Conservation (phyloP, 2,329 filamentous ascomycete species). For the Nannizziopsis barbatae region DNA sequence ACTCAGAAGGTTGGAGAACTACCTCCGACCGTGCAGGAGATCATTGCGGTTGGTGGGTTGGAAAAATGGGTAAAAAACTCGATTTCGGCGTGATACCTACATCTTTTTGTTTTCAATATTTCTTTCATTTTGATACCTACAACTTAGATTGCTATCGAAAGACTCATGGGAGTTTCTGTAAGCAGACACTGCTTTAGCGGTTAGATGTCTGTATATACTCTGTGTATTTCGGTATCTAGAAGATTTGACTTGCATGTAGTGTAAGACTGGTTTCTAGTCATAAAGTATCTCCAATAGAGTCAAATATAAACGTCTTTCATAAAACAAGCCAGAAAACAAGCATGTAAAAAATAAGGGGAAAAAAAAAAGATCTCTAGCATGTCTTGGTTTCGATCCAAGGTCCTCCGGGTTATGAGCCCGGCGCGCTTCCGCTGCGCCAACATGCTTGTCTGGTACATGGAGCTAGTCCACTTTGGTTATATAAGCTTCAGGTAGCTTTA, state of each 20-base stretch:
- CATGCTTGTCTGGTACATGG: slow-evolving; percentile 15
- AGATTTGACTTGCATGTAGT: too few species aligned
- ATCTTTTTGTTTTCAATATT: background rate
- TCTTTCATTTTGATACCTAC: too few species aligned
- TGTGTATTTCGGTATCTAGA: too few species aligned
- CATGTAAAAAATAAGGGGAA: background rate
- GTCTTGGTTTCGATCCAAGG: slow-evolving; percentile 20
- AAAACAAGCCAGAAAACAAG: background rate
- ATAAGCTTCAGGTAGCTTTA: too few species aligned
- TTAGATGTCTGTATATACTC: too few species aligned
- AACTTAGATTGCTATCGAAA: too few species aligned
- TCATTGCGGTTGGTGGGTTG: slow-evolving; percentile 64
- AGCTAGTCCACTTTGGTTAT: background rate
- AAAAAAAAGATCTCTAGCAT: slow-evolving; percentile 15
- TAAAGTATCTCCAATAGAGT: too few species aligned
- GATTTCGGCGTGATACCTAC: slow-evolving; percentile 33
- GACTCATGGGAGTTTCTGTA: too few species aligned
- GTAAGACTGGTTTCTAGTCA: too few species aligned
- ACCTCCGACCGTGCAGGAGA: slow-evolving; percentile 75
- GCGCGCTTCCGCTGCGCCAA: slow-evolving; percentile 30
- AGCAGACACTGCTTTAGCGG: too few species aligned
- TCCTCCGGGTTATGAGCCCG: slow-evolving; percentile 33
- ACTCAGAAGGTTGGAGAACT: slow-evolving; percentile 71
- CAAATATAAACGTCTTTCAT: too few species aligned
- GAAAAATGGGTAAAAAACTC: slow-evolving; percentile 73